These are phyloP conservation scores for Aureobasidium lini DNA, from an alignment of 2,329 filamentous ascomycete species.

Conservation along the genomic window DNA sequence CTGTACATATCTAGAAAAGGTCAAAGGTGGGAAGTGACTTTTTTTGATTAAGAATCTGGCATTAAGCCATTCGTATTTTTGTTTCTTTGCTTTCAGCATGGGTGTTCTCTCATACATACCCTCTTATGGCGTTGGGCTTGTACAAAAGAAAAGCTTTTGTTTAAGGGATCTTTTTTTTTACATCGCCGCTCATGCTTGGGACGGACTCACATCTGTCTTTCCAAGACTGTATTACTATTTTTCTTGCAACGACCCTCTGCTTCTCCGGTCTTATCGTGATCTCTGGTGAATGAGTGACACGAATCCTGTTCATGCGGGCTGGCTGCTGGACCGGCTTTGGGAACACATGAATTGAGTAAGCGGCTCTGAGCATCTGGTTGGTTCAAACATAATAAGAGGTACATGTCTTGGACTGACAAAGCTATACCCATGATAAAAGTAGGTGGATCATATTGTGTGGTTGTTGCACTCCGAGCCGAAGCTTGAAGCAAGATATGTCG, in stretches of 20 bases:
- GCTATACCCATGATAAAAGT: too few species aligned
- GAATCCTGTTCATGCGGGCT: too few species aligned
- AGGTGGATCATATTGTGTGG: too few species aligned
- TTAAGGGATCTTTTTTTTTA: neutral
- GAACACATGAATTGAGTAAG: too few species aligned
- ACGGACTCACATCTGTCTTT: neutral
- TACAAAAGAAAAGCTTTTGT: conserved; percentile 13
- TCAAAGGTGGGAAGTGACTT: neutral
- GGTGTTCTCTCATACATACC: conserved; percentile 7
- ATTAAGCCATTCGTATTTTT: conserved; percentile 2
- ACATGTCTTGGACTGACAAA: too few species aligned
- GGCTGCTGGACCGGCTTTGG: too few species aligned
- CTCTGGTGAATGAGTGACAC: too few species aligned
- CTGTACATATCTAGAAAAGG: neutral
- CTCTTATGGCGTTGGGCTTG: conserved; percentile 8
- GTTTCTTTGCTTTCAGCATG: neutral
- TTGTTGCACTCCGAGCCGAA: too few species aligned
- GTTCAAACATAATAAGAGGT: too few species aligned
- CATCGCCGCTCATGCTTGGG: conserved; percentile 10
- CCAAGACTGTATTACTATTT: neutral
- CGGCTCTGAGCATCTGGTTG: too few species aligned
- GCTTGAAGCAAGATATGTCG: too few species aligned
- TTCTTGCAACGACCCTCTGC: neutral
- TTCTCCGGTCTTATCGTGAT: too few species aligned
- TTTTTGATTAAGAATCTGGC: neutral